Base-by-base conservation (phyloP, 192 early-diverging fungal genomes). In the Thoreauomyces humboldtii region DNA sequence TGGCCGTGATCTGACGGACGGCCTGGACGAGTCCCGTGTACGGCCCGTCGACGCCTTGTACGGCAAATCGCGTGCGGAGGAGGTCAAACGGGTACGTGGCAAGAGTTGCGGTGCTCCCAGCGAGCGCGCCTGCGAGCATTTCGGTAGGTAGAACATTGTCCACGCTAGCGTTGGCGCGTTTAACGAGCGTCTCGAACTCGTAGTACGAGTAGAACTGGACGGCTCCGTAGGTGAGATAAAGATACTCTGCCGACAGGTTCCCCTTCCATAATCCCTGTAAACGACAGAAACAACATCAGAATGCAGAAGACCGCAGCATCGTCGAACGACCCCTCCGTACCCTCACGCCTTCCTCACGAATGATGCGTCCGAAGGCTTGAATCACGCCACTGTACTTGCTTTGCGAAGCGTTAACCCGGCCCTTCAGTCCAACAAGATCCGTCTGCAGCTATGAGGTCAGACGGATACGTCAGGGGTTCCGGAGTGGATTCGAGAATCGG, bases 1-100 rank as follows among this genome's bases (percentile, higher is more conserved):
- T 77, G 2, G 51, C 34, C 27, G 72, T 59, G 54, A 98, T 96
- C 51, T 85, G 72, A 11, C 55, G 35, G 0, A 93, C 61, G 7
- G 93, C 91, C 6, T 81, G 78, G 0, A 77, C 22, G 1, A 96
- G 61, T 17, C 86, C 77, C 19, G 63, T 76, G 73, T 96, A 92
- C 7, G 89, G 79, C 75, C 80, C 41, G 34, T 79, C 67, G 32
- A 36, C 35, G 31, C 87, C 85, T 63, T 96, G 92, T 12, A 89
- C 81, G 2, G 94, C 91, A 80, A 98, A 98, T 22, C 93, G 81
- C 1, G 96, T 98, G 43, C 96, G 83, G 33, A 98, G 73, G 4
- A 98, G 81, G 81, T 98, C 96, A 57, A 98, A 88, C n/a, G 96
- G 94, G 79, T 95, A 98, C 35, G 96, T 95, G 0, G 71, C 65